Conservation (phyloP, 129 eudicot genomes). For the Chrysanthemum makinoi region DNA sequence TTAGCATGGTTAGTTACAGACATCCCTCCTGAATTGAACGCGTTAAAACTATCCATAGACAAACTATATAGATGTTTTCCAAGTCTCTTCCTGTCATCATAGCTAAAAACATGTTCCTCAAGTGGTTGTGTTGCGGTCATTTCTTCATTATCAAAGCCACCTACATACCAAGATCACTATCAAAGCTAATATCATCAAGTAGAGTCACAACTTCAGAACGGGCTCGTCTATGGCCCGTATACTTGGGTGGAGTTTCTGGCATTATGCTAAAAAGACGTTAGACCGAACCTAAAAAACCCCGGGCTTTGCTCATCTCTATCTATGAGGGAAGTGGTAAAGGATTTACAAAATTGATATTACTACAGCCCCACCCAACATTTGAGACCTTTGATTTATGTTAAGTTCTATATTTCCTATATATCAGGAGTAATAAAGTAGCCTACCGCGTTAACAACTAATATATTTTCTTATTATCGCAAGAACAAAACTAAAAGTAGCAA, state of each 20-base stretch:
- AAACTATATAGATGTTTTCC: conserved; percentile 66
- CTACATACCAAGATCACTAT: conserved; percentile 76
- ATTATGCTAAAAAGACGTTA: conserved; percentile 44
- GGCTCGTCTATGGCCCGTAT: conserved; percentile 57
- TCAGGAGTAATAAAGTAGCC: too few relatives aligned
- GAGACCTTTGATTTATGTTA: too few relatives aligned
- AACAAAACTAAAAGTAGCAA: too few relatives aligned
- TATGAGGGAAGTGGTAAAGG: too few relatives aligned
- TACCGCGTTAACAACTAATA: too few relatives aligned
- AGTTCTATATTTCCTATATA: too few relatives aligned
- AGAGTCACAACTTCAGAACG: conserved; percentile 60
- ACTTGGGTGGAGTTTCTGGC: conserved; percentile 79
- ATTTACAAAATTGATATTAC: too few relatives aligned
- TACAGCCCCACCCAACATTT: too few relatives aligned
- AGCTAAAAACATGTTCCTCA: conserved; percentile 24
- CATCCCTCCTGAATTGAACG: conserved; percentile 32
- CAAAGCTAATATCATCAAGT: conserved; percentile 79
- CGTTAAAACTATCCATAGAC: conserved; percentile 65
- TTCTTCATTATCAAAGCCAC: conserved; percentile 41
- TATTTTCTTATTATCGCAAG: too few relatives aligned
- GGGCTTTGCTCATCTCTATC: too few relatives aligned
- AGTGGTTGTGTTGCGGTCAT: not conserved
- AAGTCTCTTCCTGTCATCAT: conserved; percentile 40
- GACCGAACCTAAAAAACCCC: too few relatives aligned
- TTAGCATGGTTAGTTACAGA: conserved; percentile 36